Evolutionary conservation across 75 land plant species (phyloP), one percentile per base, ranked within the genome.

Genomic region (Selaginella tamariscina): DNA sequence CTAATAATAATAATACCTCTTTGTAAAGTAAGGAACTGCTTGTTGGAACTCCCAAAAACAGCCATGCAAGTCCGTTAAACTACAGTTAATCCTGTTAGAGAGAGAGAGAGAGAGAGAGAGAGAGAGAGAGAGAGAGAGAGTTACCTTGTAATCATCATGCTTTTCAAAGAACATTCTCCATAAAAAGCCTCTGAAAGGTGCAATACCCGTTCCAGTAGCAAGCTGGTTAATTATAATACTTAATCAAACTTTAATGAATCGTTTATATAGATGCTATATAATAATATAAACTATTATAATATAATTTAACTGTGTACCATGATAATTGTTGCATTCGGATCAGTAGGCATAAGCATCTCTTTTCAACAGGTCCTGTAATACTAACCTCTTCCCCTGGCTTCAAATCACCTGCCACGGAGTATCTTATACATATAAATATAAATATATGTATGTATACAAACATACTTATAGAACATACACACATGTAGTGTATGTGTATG

Each of bases 111-210:
- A 0, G n/a, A 71, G 13, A n/a, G n/a, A n/a, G n/a, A n/a, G n/a
- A 27, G 21, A 23, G 64, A 54, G 31, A 68, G 21, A 68, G 11
- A 2, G 70, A 68, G 24, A n/a, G 54, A 29, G 30, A 31, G 27
- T 20, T 64, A 88, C 97, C 87, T 92, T 81, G 82, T 92, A 92
- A 70, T 88, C 87, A 0, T 84, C 84, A 70, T 88, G 83, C 70
- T 88, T 83, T 75, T 95, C 99, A 70, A 95, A 88, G 72, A 95
- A 91, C 99, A 95, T 95, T 68, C 95, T 88, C 89, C 97, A 84
- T 70, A 95, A 77, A 75, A 76, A 95, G 24, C 80, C 77, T 5
- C 99, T 67, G 83, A 88, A 95, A 32, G 99, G 99, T 65, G 99
- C 99, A 80, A 95, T 86, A 54, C 99, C 99, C 64, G 99, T 95